Evolutionary conservation across 345 rosid genomes (phyloP).

Genomic region (Odontarrhena argentea): DNA sequence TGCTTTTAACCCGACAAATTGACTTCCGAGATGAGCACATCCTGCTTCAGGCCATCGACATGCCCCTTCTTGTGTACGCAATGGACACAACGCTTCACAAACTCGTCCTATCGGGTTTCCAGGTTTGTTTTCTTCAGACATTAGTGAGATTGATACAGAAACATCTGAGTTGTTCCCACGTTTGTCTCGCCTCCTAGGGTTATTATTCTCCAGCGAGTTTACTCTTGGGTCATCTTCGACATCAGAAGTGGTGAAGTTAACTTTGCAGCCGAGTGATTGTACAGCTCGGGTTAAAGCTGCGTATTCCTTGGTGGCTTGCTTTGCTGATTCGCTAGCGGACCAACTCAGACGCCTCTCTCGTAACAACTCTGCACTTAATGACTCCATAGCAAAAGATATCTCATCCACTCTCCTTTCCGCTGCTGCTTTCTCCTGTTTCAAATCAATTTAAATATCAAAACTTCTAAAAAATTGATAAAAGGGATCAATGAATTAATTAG

Average conservation of each 20-base stretch:
- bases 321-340: constrained; percentile 68
- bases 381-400: constrained; percentile 54
- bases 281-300: constrained; percentile 77
- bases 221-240: constrained; percentile 48
- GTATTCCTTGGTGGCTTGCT: constrained; percentile 69
- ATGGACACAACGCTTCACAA: constrained; percentile 79
- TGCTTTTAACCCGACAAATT: constrained; percentile 80
- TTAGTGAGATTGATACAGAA: constrained; percentile 69
- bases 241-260: constrained; percentile 62
- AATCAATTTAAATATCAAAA: constrained; percentile 12
- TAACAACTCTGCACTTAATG: constrained; percentile 63
- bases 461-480: not conserved
- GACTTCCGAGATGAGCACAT: constrained; percentile 87
- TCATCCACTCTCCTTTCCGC: constrained; percentile 80
- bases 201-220: constrained; percentile 43
- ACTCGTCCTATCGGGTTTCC: constrained; percentile 32
- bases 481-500: constrained; percentile 16
- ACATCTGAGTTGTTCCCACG: constrained; percentile 59
- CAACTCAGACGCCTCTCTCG: constrained; percentile 71
- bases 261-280: constrained; percentile 85
- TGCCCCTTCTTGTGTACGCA: constrained; percentile 72
- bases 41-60: constrained; percentile 93
- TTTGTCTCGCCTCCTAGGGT: constrained; percentile 35
- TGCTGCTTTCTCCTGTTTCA: constrained; percentile 71
- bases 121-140: constrained; percentile 51